Conservation (phyloP, 2,329 filamentous ascomycete species). For the Madurella mycetomatis region DNA sequence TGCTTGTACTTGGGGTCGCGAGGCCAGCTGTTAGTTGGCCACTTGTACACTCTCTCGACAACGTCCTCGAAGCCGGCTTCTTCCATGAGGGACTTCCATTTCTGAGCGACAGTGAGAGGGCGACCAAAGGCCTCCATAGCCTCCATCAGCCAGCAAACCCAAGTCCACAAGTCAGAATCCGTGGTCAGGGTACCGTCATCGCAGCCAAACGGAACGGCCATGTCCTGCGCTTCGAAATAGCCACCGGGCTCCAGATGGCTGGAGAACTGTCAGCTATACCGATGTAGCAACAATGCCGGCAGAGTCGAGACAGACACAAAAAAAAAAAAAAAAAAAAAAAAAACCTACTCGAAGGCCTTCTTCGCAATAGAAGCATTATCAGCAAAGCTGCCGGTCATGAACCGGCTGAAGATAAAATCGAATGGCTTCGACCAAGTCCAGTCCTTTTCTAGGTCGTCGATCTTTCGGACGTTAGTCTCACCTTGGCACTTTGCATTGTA, state of each 20-base stretch:
- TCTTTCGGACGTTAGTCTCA: background rate
- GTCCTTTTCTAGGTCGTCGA: conserved; percentile 23
- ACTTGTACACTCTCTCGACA: conserved; percentile 24
- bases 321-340: too few relatives aligned
- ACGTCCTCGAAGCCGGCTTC: conserved; percentile 27
- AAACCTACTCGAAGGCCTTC: conserved; percentile 15
- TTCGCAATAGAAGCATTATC: conserved; percentile 12
- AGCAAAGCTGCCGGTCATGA: conserved; percentile 17
- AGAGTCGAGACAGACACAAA: too few relatives aligned
- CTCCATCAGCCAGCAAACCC: conserved; percentile 5
- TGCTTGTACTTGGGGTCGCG: conserved; percentile 26
- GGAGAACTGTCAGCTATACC: background rate
- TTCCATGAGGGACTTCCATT: conserved; percentile 21
- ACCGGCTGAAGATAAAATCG: conserved; percentile 19
- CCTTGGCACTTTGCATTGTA: too few relatives aligned
- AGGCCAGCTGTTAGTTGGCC: conserved; percentile 31
- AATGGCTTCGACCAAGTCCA: conserved; percentile 20
- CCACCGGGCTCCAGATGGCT: conserved; percentile 21
- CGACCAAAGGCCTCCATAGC: conserved; percentile 11
- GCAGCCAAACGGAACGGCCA: conserved; percentile 13
- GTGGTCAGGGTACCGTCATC: conserved; percentile 19
- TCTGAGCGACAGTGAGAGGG: conserved; percentile 4
- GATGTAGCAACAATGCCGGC: too few relatives aligned
- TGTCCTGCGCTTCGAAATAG: conserved; percentile 21
- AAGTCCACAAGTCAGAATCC: conserved; percentile 8